Evolutionary conservation across 75 land plant genomes (phyloP).

Genomic region (Cupressus sempervirens): DNA sequence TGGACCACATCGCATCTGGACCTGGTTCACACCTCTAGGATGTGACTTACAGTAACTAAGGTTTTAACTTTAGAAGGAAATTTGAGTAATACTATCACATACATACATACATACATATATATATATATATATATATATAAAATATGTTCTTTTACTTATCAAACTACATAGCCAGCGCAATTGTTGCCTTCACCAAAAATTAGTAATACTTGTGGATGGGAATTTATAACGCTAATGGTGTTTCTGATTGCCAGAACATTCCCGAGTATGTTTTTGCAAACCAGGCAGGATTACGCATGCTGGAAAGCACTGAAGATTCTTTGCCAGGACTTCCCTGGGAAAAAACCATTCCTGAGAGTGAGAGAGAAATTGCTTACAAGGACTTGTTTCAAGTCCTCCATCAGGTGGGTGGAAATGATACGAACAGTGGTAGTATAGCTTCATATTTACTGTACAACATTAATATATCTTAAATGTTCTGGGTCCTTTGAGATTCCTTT

Average conservation of each 20-base stretch:
- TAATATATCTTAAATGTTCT: neutral
- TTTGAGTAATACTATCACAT: neutral
- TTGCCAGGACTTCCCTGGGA: constrained; percentile 37
- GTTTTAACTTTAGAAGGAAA: neutral
- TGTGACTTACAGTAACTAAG: too few species aligned
- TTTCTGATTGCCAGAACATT: constrained; percentile 19
- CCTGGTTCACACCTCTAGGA: too few species aligned
- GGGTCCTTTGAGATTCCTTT: neutral
- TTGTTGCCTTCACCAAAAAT: neutral
- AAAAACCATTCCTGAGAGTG: constrained; percentile 31
- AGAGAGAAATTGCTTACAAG: constrained; percentile 22
- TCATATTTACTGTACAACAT: neutral
- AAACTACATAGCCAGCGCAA: neutral
- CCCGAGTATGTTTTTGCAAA: constrained; percentile 40
- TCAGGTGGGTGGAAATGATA: constrained; percentile 22
- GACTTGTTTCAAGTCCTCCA: constrained; percentile 40
- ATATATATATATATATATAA: too few species aligned
- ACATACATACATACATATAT: too few species aligned
- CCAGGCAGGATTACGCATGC: constrained; percentile 36
- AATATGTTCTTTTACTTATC: neutral
- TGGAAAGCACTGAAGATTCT: constrained; percentile 24
- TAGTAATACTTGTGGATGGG: neutral
- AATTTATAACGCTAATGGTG: neutral
- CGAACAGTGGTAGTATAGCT: neutral
- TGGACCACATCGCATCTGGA: too few species aligned